Conservation (phyloP, 2,329 filamentous ascomycete species). For the Ophiostoma fasciatum region DNA sequence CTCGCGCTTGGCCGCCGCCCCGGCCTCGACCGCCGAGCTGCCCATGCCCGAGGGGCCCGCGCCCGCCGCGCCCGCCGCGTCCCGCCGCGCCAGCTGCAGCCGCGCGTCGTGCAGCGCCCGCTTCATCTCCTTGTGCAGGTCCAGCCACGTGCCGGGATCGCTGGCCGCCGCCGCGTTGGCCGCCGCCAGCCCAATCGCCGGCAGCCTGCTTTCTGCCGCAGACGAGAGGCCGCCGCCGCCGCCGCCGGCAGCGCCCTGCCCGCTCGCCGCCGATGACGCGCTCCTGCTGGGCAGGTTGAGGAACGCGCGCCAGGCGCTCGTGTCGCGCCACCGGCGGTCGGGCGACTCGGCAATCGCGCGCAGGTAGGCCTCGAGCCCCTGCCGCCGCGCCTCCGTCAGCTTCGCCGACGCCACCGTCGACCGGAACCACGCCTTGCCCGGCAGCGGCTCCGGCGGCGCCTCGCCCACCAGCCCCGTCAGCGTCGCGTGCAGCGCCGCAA, state of each 20-base stretch:
- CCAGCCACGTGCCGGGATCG: constrained; percentile 59
- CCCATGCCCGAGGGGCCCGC: constrained; percentile 19
- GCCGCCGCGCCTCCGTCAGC: constrained; percentile 55
- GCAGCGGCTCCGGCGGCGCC: constrained; percentile 52
- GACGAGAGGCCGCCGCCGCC: constrained; percentile 16
- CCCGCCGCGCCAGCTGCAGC: constrained; percentile 50
- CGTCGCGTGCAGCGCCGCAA: constrained; percentile 47
- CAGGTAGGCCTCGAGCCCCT: constrained; percentile 55
- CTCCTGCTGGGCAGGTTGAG: constrained; percentile 43
- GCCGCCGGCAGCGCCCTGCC: constrained; percentile 9
- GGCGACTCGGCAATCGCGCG: constrained; percentile 55
- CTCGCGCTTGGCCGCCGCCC: constrained; percentile 58
- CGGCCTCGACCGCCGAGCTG: constrained; percentile 38
- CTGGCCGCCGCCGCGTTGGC: constrained; percentile 29
- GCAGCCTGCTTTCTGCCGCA: constrained; percentile 20
- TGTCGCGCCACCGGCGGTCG: constrained; percentile 65
- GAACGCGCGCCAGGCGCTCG: constrained; percentile 57
- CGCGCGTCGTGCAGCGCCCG: constrained; percentile 52
- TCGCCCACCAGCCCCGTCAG: constrained; percentile 45
- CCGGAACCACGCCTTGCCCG: constrained; percentile 63
- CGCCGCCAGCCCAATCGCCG: constrained; percentile 21
- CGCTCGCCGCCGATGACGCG: constrained; percentile 8
- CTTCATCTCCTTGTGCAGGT: constrained; percentile 62
- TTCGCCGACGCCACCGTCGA: constrained; percentile 55
- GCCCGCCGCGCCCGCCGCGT: constrained; percentile 35